Conservation (phyloP, 2,329 filamentous ascomycete species). For the Pseudocercospora cruenta region DNA sequence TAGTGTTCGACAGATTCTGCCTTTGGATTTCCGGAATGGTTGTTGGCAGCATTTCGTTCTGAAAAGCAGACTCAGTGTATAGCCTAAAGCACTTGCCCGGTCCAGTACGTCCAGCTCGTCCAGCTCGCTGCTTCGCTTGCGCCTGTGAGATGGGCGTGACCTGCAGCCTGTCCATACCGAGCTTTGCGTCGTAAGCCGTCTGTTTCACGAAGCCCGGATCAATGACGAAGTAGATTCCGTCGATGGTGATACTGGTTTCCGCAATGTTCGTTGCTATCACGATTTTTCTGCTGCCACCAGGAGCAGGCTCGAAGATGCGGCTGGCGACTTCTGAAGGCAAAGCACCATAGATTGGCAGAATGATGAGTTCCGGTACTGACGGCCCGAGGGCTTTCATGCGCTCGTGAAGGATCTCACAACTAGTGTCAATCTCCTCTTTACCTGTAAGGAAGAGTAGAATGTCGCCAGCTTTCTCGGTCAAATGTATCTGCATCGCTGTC, state of each 20-base stretch:
- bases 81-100: constrained; percentile 95
- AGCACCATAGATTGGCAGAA: constrained; percentile 94
- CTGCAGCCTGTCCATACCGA: constrained; percentile 95
- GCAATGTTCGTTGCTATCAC: constrained; percentile 99
- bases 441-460: constrained; percentile 97
- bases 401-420: constrained; percentile 89
- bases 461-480: constrained; percentile 88
- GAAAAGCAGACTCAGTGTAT: constrained; percentile 93
- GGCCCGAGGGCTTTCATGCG: constrained; percentile 95
- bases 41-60: constrained; percentile 95
- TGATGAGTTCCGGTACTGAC: constrained; percentile 86
- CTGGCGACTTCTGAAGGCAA: constrained; percentile 93
- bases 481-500: constrained; percentile 97
- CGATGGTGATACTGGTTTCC: constrained; percentile 96
- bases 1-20: constrained; percentile 88
- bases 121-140: constrained; percentile 91
- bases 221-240: constrained; percentile 95
- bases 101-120: constrained; percentile 89
- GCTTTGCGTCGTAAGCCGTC: constrained; percentile 93
- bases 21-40: constrained; percentile 96
- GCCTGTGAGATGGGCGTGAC: constrained; percentile 97
- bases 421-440: constrained; percentile 96
- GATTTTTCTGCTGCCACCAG: constrained; percentile 83
- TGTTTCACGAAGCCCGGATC: constrained; percentile 98
- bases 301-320: constrained; percentile 90